Evolutionary conservation across 2,329 filamentous ascomycete genomes (phyloP), one percentile per base, ranked within the genome.

Genomic region (Nannizzia gypsea): DNA sequence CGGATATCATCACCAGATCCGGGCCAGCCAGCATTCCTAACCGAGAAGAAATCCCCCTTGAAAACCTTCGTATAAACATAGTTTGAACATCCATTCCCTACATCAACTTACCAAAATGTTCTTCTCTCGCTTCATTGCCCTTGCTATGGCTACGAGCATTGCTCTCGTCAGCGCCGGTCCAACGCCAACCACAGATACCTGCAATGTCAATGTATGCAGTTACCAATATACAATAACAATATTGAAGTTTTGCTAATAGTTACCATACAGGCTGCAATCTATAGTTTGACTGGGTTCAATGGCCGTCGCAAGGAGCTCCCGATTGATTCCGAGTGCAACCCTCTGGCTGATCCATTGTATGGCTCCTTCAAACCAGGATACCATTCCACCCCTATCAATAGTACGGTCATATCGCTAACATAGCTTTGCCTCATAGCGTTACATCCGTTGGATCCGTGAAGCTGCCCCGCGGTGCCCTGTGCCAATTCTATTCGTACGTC

Each of bases 161-260:
- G 48, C 48, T 17, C 26, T 54, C n/a, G 26, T 34, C 48, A 54
- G 26, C 5, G 48, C 48, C 11, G 48, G 11, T 2, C 13, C 26
- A n/a, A 36, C 11, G 11, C 26, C 24, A 3, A 54, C 9, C n/a
- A 54, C 24, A 15, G 48, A 54, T 17, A 31, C 48, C 31, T 54
- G 48, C 48, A 54, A 54, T 26, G n/a, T 34, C 48, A 54, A 54
- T 54, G 48, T 54, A 20, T 34, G 48, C n/a, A 36, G n/a, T 54
- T 54, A 36, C 17, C 26, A 15, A 26, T 17, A 46, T 20, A 22
- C 26, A 3, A 9, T 34, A 13, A 5, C 48, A 9, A 9, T 34
- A 31, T 20, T 34, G 22, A 22, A 3, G 5, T 9, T 6, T 4
- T 20, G 8, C 48, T 54, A 54, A 54, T 17, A 20, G 2, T 54